Conservation (phyloP, 192 early-diverging fungal species). For the Coemansia brasiliensis region DNA sequence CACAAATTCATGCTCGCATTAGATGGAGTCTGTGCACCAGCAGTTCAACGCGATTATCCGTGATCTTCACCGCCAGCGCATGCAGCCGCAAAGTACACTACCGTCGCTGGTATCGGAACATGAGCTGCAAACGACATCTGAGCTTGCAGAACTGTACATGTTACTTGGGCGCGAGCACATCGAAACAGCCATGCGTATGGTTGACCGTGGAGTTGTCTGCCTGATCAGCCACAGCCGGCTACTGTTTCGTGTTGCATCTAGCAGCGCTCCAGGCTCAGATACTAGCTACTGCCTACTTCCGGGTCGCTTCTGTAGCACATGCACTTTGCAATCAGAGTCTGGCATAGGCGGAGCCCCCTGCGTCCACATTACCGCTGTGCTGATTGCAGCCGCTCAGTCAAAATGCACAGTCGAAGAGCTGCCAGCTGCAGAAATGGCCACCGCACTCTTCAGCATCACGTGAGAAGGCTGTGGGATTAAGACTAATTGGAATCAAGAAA, state of each 20-base stretch:
- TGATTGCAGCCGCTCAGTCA: constrained; percentile 41
- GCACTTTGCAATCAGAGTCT: constrained; percentile 10
- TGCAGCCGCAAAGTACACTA: background rate
- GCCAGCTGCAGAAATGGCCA: constrained; percentile 29
- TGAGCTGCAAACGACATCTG: background rate
- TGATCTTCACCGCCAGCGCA: constrained; percentile 17
- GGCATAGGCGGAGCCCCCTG: constrained; percentile 26
- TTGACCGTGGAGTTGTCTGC: constrained; percentile 44
- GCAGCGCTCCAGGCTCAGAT: constrained; percentile 11
- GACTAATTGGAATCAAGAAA: constrained; percentile 13
- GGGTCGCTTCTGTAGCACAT: constrained; percentile 38
- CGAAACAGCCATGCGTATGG: constrained; percentile 28
- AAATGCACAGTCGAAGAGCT: constrained; percentile 24
- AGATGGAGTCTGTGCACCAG: constrained; percentile 50
- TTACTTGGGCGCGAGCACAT: constrained; percentile 36
- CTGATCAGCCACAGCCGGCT: constrained; percentile 30
- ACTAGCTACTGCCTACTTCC: constrained; percentile 49
- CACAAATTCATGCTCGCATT: background rate
- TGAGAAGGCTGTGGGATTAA: constrained; percentile 9
- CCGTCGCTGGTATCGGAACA: background rate
- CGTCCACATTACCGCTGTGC: constrained; percentile 39
- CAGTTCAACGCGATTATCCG: constrained; percentile 37
- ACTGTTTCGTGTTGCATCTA: constrained; percentile 27
- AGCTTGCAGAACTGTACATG: constrained; percentile 31
- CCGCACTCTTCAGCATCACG: constrained; percentile 32